phyloP scores from a whole-genome alignment of 2,329 filamentous ascomycete species.

The Diaporthe destruens region DNA sequence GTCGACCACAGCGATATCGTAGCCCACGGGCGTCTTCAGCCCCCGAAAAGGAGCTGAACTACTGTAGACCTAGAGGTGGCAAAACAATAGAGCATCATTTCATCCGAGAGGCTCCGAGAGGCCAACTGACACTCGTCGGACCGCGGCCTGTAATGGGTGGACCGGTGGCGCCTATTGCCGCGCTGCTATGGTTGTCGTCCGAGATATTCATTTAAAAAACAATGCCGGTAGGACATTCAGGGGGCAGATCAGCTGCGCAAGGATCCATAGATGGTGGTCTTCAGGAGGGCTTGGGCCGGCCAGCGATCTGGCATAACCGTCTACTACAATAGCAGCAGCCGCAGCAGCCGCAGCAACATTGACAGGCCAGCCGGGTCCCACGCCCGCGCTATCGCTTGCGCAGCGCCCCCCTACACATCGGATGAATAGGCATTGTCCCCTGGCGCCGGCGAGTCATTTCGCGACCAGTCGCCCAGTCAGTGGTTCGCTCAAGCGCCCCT shows the following conservation, averaged over 20 bases:
- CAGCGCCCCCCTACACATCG: slow-evolving; percentile 21
- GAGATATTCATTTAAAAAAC: slow-evolving; percentile 17
- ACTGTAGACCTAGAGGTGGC: slow-evolving; percentile 24
- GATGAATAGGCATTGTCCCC: slow-evolving; percentile 30
- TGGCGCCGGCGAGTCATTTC: slow-evolving; percentile 18
- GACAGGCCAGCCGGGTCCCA: slow-evolving; percentile 20
- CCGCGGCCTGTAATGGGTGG: slow-evolving; percentile 15
- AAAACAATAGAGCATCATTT: background rate
- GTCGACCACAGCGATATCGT: background rate
- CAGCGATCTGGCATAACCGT: background rate
- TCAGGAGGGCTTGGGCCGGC: too few species aligned
- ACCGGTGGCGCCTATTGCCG: slow-evolving; percentile 27
- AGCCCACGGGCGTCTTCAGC: background rate
- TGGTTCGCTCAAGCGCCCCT: slow-evolving; percentile 21
- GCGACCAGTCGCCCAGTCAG: slow-evolving; percentile 4
- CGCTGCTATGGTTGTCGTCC: slow-evolving; percentile 24
- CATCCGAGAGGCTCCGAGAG: background rate
- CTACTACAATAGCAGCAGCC: too few species aligned
- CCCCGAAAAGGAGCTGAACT: background rate
- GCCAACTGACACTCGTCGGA: background rate
- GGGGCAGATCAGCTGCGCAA: slow-evolving; percentile 30
- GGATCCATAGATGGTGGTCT: too few species aligned
- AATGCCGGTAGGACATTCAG: background rate
- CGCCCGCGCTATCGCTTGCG: background rate
- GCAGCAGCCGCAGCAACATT: background rate